These are phyloP conservation scores for Leccinellum rugosiceps DNA, from an alignment of 768 basidiomycete genomes.

Conservation along the genomic window DNA sequence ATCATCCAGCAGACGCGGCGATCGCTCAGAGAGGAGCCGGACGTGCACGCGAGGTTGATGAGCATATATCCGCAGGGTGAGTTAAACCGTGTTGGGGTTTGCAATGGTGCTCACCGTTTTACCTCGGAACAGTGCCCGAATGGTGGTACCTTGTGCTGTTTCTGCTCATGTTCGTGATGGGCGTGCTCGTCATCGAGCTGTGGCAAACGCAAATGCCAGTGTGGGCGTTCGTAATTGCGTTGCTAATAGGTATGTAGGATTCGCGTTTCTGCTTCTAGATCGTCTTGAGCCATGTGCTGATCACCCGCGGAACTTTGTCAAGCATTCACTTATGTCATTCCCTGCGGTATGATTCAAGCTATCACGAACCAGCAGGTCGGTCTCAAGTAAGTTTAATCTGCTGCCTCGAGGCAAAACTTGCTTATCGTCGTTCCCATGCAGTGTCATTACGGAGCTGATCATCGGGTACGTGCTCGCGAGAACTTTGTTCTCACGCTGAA, in stretches of 20 bases:
- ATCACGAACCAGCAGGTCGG: constrained; percentile 81
- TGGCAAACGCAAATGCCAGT: constrained; percentile 76
- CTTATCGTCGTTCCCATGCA: constrained; percentile 13
- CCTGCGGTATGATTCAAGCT: constrained; percentile 59
- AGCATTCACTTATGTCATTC: constrained; percentile 46
- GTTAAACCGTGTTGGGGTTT: background rate
- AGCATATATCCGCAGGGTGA: constrained; percentile 52
- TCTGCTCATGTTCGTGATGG: constrained; percentile 65
- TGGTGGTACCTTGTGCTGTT: constrained; percentile 83
- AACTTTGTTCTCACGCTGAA: background rate
- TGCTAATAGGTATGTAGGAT: constrained; percentile 41
- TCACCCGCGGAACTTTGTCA: background rate
- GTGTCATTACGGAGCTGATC: constrained; percentile 77
- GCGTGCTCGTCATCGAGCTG: constrained; percentile 64
- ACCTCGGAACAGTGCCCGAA: constrained; percentile 55
- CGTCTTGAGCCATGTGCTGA: background rate
- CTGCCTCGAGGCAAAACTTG: background rate
- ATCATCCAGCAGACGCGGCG: constrained; percentile 70
- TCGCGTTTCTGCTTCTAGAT: background rate
- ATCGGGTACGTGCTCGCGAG: constrained; percentile 46
- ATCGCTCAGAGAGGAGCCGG: constrained; percentile 72
- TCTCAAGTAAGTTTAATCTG: constrained; percentile 37
- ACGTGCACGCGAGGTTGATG: constrained; percentile 86
- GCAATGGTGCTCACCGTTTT: background rate
- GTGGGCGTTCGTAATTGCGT: constrained; percentile 63